Evolutionary conservation across 2,329 filamentous ascomycete species (phyloP).

Genomic region (Monosporascus sp.): DNA sequence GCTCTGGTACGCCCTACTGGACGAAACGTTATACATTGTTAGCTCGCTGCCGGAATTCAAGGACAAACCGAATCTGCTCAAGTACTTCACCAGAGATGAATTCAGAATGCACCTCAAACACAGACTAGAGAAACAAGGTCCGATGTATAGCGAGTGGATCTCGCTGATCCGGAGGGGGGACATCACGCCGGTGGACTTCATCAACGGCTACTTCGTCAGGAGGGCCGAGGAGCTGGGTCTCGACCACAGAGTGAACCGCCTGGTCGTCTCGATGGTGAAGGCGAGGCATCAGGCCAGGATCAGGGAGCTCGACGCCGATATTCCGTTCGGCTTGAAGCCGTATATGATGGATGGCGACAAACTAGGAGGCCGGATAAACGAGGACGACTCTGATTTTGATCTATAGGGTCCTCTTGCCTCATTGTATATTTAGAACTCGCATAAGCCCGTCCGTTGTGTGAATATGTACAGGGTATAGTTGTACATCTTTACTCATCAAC

Average conservation of each 20-base stretch:
- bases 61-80: constrained; percentile 50
- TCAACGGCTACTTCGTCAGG: constrained; percentile 82
- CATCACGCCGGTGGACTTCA: constrained; percentile 72
- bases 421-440: not conserved
- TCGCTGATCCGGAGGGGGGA: constrained; percentile 56
- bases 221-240: constrained; percentile 69
- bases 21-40: constrained; percentile 70
- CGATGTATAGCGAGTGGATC: constrained; percentile 63
- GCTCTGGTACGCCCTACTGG: constrained; percentile 65
- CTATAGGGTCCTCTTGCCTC: not conserved
- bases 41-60: constrained; percentile 68
- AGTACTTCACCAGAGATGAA: constrained; percentile 52
- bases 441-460: no score
- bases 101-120: constrained; percentile 58
- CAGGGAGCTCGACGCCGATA: constrained; percentile 22
- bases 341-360: constrained; percentile 22
- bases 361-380: constrained; percentile 13
- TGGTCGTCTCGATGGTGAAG: constrained; percentile 67
- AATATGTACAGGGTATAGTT: no score
- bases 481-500: no score
- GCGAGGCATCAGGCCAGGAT: constrained; percentile 49
- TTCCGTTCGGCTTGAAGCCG: constrained; percentile 16
- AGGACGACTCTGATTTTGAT: constrained; percentile 5
- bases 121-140: constrained; percentile 46
- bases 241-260: constrained; percentile 65